Evolutionary conservation across 768 basidiomycete genomes (phyloP), one percentile per base, ranked within the genome.

Genomic region (Termitomyces sp.): DNA sequence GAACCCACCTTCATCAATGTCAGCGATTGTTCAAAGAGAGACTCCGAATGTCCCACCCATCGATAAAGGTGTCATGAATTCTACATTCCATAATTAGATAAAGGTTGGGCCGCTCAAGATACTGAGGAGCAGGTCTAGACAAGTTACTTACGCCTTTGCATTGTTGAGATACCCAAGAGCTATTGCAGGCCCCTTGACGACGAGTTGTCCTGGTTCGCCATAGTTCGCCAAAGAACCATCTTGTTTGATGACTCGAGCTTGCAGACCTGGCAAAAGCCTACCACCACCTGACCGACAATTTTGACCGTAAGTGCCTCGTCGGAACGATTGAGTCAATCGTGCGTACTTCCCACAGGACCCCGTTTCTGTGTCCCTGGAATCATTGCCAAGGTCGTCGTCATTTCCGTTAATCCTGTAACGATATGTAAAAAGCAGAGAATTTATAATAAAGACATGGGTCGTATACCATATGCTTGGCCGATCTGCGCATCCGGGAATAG

Each of bases 401-500:
- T 71, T 54, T 75, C 73, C 3, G 72, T 74, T 42, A 71, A 54
- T 28, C 52, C 45, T 60, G 34, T 35, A 52, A 50, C 9, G 19
- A 58, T 56, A 30, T 11, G 34, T 30, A 12, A 41, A 22, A 37
- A 38, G 22, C 19, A 15, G 47, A 30, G n/a, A 11, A 42, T 15
- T n/a, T 22, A 35, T 21, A 11, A 50, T 24, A 26, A 22, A 30
- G 46, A 32, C 19, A 43, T n/a, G 14, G 30, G 32, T 43, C 21
- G 60, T 65, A 37, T 54, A 82, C 83, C 83, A 64, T 84, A 85
- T 15, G 76, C 77, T 64, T 85, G 84, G n/a, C 80, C 82, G n/a
- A 85, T 73, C 53, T 70, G 68, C 1, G 75, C 74, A 15, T 71
- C 60, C 0, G 84, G 84, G 34, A 85, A 76, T 34, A 78, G 58